Conservation (phyloP, 2,329 filamentous ascomycete genomes). For the Ophiostoma australiae region DNA sequence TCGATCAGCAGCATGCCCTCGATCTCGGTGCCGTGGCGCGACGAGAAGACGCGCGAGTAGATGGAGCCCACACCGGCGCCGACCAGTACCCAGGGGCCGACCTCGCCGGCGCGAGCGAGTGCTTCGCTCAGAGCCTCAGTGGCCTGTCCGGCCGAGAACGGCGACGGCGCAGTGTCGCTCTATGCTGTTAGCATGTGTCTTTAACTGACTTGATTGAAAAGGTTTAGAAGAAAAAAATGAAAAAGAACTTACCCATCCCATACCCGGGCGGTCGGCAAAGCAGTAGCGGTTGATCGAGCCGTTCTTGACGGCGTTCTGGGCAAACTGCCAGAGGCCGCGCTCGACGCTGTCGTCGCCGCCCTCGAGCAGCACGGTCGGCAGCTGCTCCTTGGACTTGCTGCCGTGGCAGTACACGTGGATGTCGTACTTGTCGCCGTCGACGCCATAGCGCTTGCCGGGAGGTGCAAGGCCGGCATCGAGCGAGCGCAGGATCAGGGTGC, state of each 20-base stretch:
- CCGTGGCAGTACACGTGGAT: slow-evolving; percentile 83
- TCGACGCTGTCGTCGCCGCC: slow-evolving; percentile 77
- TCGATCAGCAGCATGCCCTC: slow-evolving; percentile 81
- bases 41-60: slow-evolving; percentile 86
- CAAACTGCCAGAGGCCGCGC: slow-evolving; percentile 72
- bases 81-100: slow-evolving; percentile 82
- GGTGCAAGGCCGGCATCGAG: slow-evolving; percentile 69
- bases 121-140: slow-evolving; percentile 84
- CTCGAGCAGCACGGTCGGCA: slow-evolving; percentile 82
- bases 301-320: slow-evolving; percentile 68
- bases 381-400: slow-evolving; percentile 55
- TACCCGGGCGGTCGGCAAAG: slow-evolving; percentile 88
- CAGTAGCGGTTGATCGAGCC: slow-evolving; percentile 85
- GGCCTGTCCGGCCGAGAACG: slow-evolving; percentile 89
- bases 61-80: slow-evolving; percentile 83
- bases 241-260: slow-evolving; percentile 67
- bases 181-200: slow-evolving; percentile 26
- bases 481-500: slow-evolving; percentile 72
- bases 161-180: slow-evolving; percentile 86
- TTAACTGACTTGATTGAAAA: not conserved
- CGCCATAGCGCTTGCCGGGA: slow-evolving; percentile 70
- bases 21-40: slow-evolving; percentile 70
- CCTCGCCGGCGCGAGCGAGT: slow-evolving; percentile 71
- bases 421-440: slow-evolving; percentile 78
- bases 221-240: not conserved